Base-by-base conservation (phyloP, 2,329 filamentous ascomycete species). In the Microdochium bolleyi region DNA sequence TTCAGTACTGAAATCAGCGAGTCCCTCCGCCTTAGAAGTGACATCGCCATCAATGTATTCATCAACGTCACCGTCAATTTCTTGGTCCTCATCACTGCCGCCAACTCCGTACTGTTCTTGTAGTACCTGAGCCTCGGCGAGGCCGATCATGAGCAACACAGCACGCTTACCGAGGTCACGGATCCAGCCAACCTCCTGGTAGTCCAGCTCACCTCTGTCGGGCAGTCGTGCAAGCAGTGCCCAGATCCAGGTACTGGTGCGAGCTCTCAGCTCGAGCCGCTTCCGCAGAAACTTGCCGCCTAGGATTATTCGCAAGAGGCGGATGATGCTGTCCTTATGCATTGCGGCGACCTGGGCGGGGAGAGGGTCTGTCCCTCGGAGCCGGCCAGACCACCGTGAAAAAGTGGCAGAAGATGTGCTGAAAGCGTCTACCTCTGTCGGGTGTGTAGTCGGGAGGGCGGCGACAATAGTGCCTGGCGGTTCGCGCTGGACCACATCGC, bases 161-260 rank as follows among this genome's bases (percentile, higher is more conserved):
- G 90, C 90, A 57, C 84, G 80, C 68, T 90, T 89, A 0, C 88
- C 91, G 32, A 97, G 67, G 54, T 94, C 89, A 50, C 92, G 78
- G 25, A 96, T 73, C 61, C 84, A 82, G 4, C 84, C 85, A 30
- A 95, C 81, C 62, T 94, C 87, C 46, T 83, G 80, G 57, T 89
- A 87, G 55, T 83, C 82, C 65, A 96, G 73, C 66, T 88, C 84
- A 1, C 90, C 90, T 10, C 82, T 73, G 34, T 89, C 87, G 1
- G 88, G 85, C 54, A 92, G 77, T 53, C 84, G 80, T 2, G 88
- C 89, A 48, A 96, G 73, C 53, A 96, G 69, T 0, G 87, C 84
- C 92, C 91, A 96, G 3, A 89, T 74, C 92, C 92, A 97, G 16
- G 83, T 78, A 55, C 89, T 91, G 3, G 88, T 83, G 49, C 84